These are phyloP conservation scores for Boletus sp. DNA, from an alignment of 768 basidiomycete genomes.

Conservation along the genomic window DNA sequence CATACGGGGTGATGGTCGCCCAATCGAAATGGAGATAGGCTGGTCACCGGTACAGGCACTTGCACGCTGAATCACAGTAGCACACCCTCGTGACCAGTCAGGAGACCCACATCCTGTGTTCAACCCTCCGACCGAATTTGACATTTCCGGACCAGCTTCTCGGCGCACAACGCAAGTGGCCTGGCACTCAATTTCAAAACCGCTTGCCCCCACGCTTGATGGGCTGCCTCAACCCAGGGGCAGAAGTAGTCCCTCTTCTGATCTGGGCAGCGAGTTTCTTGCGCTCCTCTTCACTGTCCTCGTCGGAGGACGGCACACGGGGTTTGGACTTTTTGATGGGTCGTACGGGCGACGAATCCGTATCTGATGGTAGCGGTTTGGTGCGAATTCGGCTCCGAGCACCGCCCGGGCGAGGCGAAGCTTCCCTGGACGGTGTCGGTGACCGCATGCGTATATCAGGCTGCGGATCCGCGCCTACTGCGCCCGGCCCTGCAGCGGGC, in stretches of 20 bases:
- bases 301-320: conserved; percentile 41
- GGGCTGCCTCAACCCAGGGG: conserved; percentile 64
- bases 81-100: conserved; percentile 1
- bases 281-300: conserved; percentile 57
- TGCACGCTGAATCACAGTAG: neutral
- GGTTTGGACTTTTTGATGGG: conserved; percentile 49
- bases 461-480: conserved; percentile 8
- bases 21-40: neutral
- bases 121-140: neutral
- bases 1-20: neutral
- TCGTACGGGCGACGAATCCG: conserved; percentile 51
- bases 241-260: conserved; percentile 37
- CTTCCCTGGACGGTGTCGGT: conserved; percentile 19
- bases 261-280: conserved; percentile 41
- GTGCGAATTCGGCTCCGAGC: conserved; percentile 22
- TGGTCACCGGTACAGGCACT: conserved; percentile 4
- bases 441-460: conserved; percentile 17
- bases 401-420: conserved; percentile 7
- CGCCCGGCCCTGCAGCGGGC: neutral
- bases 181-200: conserved; percentile 45
- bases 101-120: conserved; percentile 6
- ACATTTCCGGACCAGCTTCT: neutral
- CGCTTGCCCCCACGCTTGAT: conserved; percentile 73
- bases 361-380: conserved; percentile 34
- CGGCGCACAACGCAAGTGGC: neutral